Conservation (phyloP, 768 basidiomycete genomes). For the Lactarius akahatsu region DNA sequence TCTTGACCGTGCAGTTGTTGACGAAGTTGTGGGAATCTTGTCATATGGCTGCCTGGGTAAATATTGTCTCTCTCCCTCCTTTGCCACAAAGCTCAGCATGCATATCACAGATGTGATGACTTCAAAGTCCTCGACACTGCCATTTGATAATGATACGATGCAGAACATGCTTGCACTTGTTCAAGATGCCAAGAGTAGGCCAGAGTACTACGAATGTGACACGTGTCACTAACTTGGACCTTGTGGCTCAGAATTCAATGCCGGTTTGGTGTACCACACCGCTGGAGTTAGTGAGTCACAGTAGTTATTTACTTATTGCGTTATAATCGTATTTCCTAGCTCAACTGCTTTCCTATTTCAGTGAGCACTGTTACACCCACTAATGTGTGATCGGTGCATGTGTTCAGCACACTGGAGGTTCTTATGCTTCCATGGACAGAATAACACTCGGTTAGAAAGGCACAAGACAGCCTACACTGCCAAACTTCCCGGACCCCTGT, state of each 20-base stretch:
- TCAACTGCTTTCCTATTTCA: background rate
- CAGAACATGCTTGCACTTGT: conserved; percentile 15
- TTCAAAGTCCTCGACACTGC: conserved; percentile 17
- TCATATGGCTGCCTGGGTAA: conserved; percentile 43
- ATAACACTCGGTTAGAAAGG: background rate
- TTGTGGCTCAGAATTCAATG: conserved; percentile 3
- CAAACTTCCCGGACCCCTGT: too few species aligned
- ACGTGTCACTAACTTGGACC: background rate
- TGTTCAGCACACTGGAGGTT: background rate
- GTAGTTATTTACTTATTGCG: background rate
- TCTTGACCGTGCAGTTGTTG: conserved; percentile 23
- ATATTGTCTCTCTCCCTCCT: background rate
- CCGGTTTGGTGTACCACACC: conserved; percentile 3
- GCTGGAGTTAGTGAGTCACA: background rate
- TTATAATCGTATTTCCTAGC: background rate
- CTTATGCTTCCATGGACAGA: background rate
- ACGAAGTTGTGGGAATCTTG: conserved; percentile 41
- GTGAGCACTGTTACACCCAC: background rate
- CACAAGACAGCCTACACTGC: background rate
- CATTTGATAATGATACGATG: conserved; percentile 16
- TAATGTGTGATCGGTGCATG: too few species aligned
- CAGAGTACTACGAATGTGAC: background rate
- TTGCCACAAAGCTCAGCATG: background rate
- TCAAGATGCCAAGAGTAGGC: conserved; percentile 7
- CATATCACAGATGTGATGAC: conserved; percentile 16